Evolutionary conservation across 164 flowering plant species (phyloP).

Genomic region (Echeveria elegans): DNA sequence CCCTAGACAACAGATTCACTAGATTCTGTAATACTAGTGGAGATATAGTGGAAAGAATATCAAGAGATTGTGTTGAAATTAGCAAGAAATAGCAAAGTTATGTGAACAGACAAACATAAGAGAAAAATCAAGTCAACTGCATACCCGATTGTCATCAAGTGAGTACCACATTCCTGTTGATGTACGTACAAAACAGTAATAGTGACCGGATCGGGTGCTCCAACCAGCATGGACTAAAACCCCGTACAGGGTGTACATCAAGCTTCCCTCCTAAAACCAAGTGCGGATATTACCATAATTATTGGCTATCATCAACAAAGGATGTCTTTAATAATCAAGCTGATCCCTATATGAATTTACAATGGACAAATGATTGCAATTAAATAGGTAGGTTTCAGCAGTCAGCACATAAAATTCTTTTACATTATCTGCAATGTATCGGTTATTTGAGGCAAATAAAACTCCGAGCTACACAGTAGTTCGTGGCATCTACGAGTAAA

Average conservation of each 20-base stretch:
- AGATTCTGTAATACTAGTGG: too few species aligned
- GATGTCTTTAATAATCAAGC: neutral
- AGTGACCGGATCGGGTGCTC: constrained; percentile 86
- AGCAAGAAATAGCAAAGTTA: neutral
- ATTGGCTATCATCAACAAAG: neutral
- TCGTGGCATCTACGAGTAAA: neutral
- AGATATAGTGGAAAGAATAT: neutral
- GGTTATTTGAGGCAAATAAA: neutral
- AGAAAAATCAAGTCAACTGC: neutral
- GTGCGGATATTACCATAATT: neutral
- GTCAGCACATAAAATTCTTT: neutral
- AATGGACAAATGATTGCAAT: too few species aligned
- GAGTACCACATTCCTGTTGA: constrained; percentile 89
- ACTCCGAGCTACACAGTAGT: neutral
- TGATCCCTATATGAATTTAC: neutral
- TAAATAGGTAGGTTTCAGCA: neutral
- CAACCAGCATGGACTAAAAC: constrained; percentile 88
- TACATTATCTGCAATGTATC: neutral
- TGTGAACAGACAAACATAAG: neutral
- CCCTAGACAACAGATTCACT: neutral
- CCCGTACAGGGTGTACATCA: constrained; percentile 86
- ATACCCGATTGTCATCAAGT: constrained; percentile 90
- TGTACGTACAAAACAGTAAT: constrained; percentile 86
- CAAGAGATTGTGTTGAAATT: neutral
- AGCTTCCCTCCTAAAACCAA: constrained; percentile 59